A percentile compares a stretch with the other conserved stretches of the same genome.
Conservation (phyloP, 73 alveolate genomes). For the Strombidium stylifer region DNA sequence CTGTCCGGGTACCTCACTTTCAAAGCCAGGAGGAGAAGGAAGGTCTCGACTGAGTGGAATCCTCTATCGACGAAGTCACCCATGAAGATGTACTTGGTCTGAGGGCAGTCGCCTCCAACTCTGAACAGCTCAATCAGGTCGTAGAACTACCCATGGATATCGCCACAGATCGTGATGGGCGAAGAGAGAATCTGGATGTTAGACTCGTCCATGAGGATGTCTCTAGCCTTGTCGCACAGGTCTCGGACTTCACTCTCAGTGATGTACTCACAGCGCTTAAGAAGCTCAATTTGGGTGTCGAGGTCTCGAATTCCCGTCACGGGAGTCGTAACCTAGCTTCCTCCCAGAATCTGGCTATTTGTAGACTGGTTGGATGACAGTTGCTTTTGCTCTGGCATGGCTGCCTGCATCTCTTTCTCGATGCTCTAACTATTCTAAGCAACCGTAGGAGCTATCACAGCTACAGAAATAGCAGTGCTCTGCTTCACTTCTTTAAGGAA, state of each 20-base stretch:
- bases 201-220: constrained; percentile 81
- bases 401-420: too few relatives aligned
- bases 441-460: too few relatives aligned
- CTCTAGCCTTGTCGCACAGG: constrained; percentile 83
- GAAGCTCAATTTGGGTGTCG: constrained; percentile 62
- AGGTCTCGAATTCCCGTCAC: too few relatives aligned
- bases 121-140: constrained; percentile 89
- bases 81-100: constrained; percentile 82
- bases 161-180: constrained; percentile 93
- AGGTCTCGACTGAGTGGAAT: constrained; percentile 87
- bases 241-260: constrained; percentile 89
- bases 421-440: too few relatives aligned
- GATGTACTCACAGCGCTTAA: constrained; percentile 84
- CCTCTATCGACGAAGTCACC: constrained; percentile 97
- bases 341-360: too few relatives aligned
- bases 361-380: too few relatives aligned
- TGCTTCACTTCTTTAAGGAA: too few relatives aligned
- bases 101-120: constrained; percentile 90
- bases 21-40: constrained; percentile 86
- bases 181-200: constrained; percentile 73
- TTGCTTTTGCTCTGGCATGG: too few relatives aligned
- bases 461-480: too few relatives aligned
- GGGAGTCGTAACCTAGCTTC: too few relatives aligned
- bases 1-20: constrained; percentile 88
- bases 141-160: constrained; percentile 92